phyloP scores from a whole-genome alignment of 1,284 basidiomycete species.

The Cutaneotrichosporon cutaneum region DNA sequence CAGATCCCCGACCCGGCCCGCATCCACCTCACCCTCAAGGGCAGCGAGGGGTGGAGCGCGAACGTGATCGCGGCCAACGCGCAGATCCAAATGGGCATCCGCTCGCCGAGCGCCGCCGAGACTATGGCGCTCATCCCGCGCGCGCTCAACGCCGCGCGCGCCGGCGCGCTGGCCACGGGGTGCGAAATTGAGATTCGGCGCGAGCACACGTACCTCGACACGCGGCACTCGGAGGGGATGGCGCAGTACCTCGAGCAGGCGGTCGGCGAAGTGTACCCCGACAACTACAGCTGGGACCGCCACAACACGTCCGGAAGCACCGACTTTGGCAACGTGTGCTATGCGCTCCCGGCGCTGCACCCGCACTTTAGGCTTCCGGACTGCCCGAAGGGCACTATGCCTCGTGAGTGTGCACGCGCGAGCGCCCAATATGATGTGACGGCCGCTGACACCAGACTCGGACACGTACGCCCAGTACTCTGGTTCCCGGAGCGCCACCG shows the following conservation, averaged over 20 bases:
- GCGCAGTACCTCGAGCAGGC: slow-evolving; percentile 24
- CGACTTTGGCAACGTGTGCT: slow-evolving; percentile 21
- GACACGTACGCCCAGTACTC: slow-evolving; percentile 16
- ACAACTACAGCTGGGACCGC: slow-evolving; percentile 5
- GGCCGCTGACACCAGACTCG: slow-evolving; percentile 12
- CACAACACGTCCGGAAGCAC: slow-evolving; percentile 12
- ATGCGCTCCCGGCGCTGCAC: slow-evolving; percentile 13
- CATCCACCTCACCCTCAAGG: slow-evolving; percentile 10
- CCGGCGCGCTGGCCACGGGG: slow-evolving; percentile 49
- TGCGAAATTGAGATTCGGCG: slow-evolving; percentile 41
- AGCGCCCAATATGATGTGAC: no score
- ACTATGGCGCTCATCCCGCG: slow-evolving; percentile 34
- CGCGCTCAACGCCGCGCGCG: slow-evolving; percentile 48
- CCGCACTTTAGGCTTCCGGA: slow-evolving; percentile 16
- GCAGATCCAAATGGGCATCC: slow-evolving; percentile 29
- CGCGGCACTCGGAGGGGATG: slow-evolving; percentile 35
- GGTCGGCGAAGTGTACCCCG: neutral
- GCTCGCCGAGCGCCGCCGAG: slow-evolving; percentile 37
- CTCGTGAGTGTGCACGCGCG: neutral
- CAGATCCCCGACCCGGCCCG: slow-evolving; percentile 29
- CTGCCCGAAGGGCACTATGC: slow-evolving; percentile 1
- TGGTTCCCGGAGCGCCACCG: neutral
- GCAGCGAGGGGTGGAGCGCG: slow-evolving; percentile 26
- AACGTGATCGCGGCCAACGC: slow-evolving; percentile 49
- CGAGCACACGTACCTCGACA: slow-evolving; percentile 43